These are phyloP conservation scores for Coprinellus micaceus DNA, from an alignment of 768 basidiomycete species.

Conservation along the genomic window DNA sequence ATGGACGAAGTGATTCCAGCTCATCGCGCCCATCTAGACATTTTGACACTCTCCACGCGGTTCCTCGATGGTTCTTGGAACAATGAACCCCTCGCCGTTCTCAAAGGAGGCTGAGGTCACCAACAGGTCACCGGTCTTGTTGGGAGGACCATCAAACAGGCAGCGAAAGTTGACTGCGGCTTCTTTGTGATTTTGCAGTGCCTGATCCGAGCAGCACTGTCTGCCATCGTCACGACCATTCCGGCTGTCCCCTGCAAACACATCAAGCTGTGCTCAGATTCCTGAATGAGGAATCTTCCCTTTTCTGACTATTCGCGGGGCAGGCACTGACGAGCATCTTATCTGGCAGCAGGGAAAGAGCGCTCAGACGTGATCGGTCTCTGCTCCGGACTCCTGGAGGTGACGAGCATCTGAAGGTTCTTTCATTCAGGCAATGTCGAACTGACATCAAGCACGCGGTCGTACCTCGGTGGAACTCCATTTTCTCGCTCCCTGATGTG, in stretches of 20 bases:
- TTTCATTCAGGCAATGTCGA: not conserved
- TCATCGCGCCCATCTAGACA: not conserved
- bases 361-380: not conserved
- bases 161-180: not conserved
- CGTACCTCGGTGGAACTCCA: not conserved
- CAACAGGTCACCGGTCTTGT: not conserved
- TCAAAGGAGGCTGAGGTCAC: not conserved
- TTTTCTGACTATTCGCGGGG: slow-evolving; percentile 4
- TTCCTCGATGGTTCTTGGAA: not conserved
- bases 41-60: not conserved
- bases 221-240: not conserved
- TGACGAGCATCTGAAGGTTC: not conserved
- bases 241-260: not conserved
- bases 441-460: not conserved
- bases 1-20: not conserved
- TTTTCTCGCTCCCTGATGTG: not conserved
- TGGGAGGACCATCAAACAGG: not conserved
- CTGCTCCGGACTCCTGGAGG: not conserved
- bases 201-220: slow-evolving; percentile 3
- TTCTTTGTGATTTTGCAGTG: not conserved
- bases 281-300: slow-evolving; percentile 4
- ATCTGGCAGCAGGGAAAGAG: not conserved
- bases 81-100: not conserved
- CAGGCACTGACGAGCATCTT: not conserved
- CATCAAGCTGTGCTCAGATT: not conserved